These are phyloP conservation scores for Tolypocladium cylindrosporum DNA, from an alignment of 2,329 filamentous ascomycete species.

Conservation along the genomic window DNA sequence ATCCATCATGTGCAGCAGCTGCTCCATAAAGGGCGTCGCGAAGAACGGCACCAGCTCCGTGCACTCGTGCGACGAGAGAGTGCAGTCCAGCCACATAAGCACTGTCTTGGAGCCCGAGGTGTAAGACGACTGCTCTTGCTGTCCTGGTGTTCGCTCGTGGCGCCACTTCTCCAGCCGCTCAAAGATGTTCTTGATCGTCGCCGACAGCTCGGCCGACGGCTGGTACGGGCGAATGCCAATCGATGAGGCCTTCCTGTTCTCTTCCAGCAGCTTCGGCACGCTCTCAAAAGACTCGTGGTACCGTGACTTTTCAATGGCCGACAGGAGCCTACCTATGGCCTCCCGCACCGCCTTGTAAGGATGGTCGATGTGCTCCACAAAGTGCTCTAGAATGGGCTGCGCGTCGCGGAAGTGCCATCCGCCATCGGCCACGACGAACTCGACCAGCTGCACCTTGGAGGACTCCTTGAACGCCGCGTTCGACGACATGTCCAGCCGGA, in stretches of 20 bases:
- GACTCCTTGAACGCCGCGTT: slow-evolving; percentile 99
- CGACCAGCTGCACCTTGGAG: slow-evolving; percentile 84
- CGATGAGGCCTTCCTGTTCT: slow-evolving; percentile 70
- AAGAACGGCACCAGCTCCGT: slow-evolving; percentile 88
- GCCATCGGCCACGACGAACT: slow-evolving; percentile 75
- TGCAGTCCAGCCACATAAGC: slow-evolving; percentile 86
- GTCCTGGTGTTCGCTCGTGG: slow-evolving; percentile 69
- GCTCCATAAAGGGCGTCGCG: slow-evolving; percentile 77
- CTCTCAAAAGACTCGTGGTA: slow-evolving; percentile 91
- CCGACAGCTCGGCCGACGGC: slow-evolving; percentile 62
- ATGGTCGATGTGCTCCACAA: slow-evolving; percentile 85
- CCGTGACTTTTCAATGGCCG: slow-evolving; percentile 78
- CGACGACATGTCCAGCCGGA: slow-evolving; percentile 85
- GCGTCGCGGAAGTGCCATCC: slow-evolving; percentile 96
- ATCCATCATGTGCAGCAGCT: slow-evolving; percentile 99
- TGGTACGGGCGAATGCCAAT: slow-evolving; percentile 78
- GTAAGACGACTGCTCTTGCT: slow-evolving; percentile 89
- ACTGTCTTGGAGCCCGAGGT: slow-evolving; percentile 95
- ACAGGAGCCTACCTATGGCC: slow-evolving; percentile 82
- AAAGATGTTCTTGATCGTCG: slow-evolving; percentile 68
- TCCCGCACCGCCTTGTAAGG: slow-evolving; percentile 97
- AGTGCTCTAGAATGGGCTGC: slow-evolving; percentile 79
- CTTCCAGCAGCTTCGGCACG: slow-evolving; percentile 62
- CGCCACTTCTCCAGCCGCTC: slow-evolving; percentile 78
- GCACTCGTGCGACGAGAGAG: slow-evolving; percentile 85